Evolutionary conservation across 495 filamentous ascomycete genomes (phyloP).

Genomic region (Aspergillus nidulans): DNA sequence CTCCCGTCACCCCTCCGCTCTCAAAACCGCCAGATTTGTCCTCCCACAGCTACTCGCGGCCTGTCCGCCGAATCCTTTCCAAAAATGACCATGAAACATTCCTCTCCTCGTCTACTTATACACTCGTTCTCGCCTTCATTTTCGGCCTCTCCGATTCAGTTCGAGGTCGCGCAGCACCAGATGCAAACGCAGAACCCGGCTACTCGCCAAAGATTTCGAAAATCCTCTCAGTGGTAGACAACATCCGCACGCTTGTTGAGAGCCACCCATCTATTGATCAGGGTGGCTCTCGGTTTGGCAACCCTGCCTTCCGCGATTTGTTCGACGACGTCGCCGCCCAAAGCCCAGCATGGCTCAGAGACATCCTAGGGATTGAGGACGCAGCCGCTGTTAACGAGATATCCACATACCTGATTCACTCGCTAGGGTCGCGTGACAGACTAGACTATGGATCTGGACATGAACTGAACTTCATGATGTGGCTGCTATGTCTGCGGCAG

Average conservation of each 20-base stretch:
- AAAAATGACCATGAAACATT: constrained; percentile 76
- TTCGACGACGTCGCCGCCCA: constrained; percentile 65
- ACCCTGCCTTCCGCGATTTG: constrained; percentile 81
- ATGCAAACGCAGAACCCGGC: constrained; percentile 47
- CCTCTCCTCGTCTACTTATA: constrained; percentile 70
- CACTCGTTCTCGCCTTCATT: constrained; percentile 74
- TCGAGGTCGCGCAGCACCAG: constrained; percentile 67
- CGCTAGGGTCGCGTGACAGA: constrained; percentile 79
- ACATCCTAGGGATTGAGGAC: constrained; percentile 49
- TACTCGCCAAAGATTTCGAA: constrained; percentile 54
- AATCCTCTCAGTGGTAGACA: constrained; percentile 67
- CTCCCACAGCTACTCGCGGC: constrained; percentile 57
- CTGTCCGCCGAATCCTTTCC: constrained; percentile 75
- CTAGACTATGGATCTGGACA: constrained; percentile 98
- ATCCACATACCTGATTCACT: constrained; percentile 74
- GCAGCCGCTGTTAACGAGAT: constrained; percentile 60
- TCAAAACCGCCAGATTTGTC: constrained; percentile 64
- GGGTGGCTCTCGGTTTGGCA: constrained; percentile 88
- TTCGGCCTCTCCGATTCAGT: constrained; percentile 83
- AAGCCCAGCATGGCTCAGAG: constrained; percentile 35
- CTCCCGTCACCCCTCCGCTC: constrained; percentile 67
- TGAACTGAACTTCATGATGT: constrained; percentile 93
- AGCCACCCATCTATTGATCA: constrained; percentile 76
- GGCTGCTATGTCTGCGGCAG: constrained; percentile 85
- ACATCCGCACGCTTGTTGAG: constrained; percentile 56